phyloP scores from a whole-genome alignment of 768 basidiomycete genomes.

The Austroboletus festivus region DNA sequence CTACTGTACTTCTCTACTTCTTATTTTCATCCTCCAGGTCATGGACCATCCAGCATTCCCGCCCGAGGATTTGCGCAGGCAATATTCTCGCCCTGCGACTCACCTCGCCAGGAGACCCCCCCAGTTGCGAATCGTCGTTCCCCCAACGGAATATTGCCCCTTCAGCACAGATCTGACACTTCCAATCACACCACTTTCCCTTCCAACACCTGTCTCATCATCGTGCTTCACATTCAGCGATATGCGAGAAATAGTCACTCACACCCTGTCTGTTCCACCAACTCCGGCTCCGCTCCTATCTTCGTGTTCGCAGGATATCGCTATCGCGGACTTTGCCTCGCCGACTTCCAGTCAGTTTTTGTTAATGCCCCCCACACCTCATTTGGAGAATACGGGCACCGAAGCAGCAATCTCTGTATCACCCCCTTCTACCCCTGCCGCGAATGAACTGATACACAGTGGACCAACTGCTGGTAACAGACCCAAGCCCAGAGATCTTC shows the following conservation, averaged over 20 bases:
- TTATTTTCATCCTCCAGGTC: slow-evolving; percentile 5
- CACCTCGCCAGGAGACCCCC: slow-evolving; percentile 14
- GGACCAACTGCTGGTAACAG: slow-evolving; percentile 3
- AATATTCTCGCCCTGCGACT: slow-evolving; percentile 8
- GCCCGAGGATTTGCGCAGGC: slow-evolving; percentile 5
- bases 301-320: slow-evolving; percentile 4
- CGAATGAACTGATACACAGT: slow-evolving; percentile 3
- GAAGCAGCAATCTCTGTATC: slow-evolving; percentile 12
- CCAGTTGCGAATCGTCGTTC: slow-evolving; percentile 31
- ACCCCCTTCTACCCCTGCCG: slow-evolving; percentile 8
- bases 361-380: slow-evolving; percentile 27
- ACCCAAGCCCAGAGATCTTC: slow-evolving; percentile 14
- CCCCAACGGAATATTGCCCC: slow-evolving; percentile 34
- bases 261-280: slow-evolving; percentile 7
- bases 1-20: background rate
- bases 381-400: slow-evolving; percentile 5
- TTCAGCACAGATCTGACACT: slow-evolving; percentile 31
- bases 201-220: slow-evolving; percentile 25
- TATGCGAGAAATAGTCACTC: slow-evolving; percentile 9
- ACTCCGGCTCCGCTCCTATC: slow-evolving; percentile 6
- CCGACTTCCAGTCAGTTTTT: slow-evolving; percentile 29
- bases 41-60: slow-evolving; percentile 13
- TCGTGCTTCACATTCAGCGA: slow-evolving; percentile 27
- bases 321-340: slow-evolving; percentile 18
- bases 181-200: slow-evolving; percentile 26